Base-by-base conservation (phyloP, 2,329 filamentous ascomycete genomes). In the Graphiopsis chlorocephala region DNA sequence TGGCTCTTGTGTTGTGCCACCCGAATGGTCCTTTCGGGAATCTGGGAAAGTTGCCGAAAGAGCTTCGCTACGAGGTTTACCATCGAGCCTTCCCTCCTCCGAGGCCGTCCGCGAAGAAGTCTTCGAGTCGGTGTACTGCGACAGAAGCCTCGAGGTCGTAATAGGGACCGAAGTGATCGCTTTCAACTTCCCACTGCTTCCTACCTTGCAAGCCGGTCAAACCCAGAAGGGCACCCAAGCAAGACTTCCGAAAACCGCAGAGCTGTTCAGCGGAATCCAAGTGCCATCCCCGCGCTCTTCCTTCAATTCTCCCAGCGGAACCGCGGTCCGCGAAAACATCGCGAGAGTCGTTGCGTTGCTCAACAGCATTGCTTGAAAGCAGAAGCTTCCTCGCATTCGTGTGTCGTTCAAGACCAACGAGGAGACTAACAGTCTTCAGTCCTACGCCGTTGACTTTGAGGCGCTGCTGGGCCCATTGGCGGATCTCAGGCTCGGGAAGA, bases 241-340 rank as follows among this genome's bases (percentile, higher is more conserved):
- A n/a, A 23, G 45, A 17, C 25, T 59, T 26, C 29, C 14, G 3
- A 38, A 38, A 8, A 23, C 23, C 5, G 12, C 35, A 20, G 38
- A 45, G 17, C 56, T 59, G 6, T 59, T 59, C 56, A 48, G 47
- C 35, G 56, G 56, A 2, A n/a, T 59, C 23, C 56, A 59, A 12
- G 1, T 42, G 4, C 56, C 56, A 11, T 45, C 38, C 10, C 56
- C 38, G 3, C 56, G 56, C 14, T 20, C 38, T 20, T n/a, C 38
- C n/a, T 3, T 12, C 38, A 14, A 26, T 12, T 11, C 20, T 20
- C 14, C n/a, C 14, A 15, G 28, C 15, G 28, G 20, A 17, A 12
- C 25, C 2, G 23, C 26, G 25, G 56, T 59, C 23, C 56, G 56
- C 33, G 10, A 12, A 15, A 42, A 59, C 23, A 3, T 59, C n/a